phyloP scores from a whole-genome alignment of 768 basidiomycete genomes.

The Xanthoconium purpureum region DNA sequence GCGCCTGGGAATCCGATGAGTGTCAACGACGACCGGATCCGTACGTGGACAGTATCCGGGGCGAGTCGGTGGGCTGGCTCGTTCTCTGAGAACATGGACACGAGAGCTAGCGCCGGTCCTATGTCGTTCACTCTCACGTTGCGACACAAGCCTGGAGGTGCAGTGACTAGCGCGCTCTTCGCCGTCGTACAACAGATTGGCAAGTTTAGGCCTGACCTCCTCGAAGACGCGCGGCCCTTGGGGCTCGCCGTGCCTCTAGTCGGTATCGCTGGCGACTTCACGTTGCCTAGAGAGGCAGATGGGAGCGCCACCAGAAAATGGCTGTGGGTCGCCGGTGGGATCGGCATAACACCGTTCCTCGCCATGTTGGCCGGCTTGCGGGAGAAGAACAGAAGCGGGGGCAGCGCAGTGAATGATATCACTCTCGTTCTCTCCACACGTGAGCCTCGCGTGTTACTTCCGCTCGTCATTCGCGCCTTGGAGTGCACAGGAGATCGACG shows the following conservation, averaged over 20 bases:
- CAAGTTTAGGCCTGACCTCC: slow-evolving; percentile 38
- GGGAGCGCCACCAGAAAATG: slow-evolving; percentile 22
- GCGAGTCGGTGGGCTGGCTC: slow-evolving; percentile 18
- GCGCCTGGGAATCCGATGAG: slow-evolving; percentile 43
- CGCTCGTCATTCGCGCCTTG: slow-evolving; percentile 29
- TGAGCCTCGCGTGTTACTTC: slow-evolving; percentile 50
- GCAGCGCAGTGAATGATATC: slow-evolving; percentile 35
- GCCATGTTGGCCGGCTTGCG: slow-evolving; percentile 43
- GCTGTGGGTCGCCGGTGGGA: slow-evolving; percentile 61
- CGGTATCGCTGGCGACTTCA: slow-evolving; percentile 55
- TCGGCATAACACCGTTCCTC: slow-evolving; percentile 65
- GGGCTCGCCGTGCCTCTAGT: slow-evolving; percentile 42
- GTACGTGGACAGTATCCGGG: slow-evolving; percentile 61
- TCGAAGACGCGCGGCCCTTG: slow-evolving; percentile 40
- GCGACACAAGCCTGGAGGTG: slow-evolving; percentile 52
- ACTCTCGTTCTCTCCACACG: slow-evolving; percentile 48
- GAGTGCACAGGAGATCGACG: not conserved
- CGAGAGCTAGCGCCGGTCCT: not conserved
- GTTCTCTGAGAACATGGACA: not conserved
- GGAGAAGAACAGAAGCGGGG: not conserved
- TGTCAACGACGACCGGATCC: slow-evolving; percentile 63
- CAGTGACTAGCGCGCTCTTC: slow-evolving; percentile 54
- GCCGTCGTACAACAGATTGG: slow-evolving; percentile 42
- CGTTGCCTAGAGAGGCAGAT: slow-evolving; percentile 24
- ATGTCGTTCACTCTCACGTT: slow-evolving; percentile 48